Conservation (phyloP, 2,329 filamentous ascomycete genomes). For the Pyrenophora graminea region DNA sequence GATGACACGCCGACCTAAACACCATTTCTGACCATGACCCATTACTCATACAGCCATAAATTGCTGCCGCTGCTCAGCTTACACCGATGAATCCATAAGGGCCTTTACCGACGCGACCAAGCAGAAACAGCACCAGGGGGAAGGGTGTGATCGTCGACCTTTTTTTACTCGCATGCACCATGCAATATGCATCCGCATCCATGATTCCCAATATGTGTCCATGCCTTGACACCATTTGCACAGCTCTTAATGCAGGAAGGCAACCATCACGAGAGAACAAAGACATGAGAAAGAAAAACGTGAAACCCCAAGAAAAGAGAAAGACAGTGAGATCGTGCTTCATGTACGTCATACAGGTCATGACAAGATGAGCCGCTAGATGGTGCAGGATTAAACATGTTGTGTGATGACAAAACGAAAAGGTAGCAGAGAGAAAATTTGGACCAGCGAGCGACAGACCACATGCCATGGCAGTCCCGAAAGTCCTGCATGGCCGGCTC, state of each 20-base stretch:
- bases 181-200: conserved; percentile 34
- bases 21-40: conserved; percentile 29
- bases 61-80: conserved; percentile 11
- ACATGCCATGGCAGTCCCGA: not conserved
- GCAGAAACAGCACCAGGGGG: conserved; percentile 29
- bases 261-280: conserved; percentile 12
- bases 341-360: conserved; percentile 32
- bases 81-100: conserved; percentile 5
- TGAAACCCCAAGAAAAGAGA: not conserved
- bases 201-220: conserved; percentile 17
- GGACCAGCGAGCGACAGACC: conserved; percentile 5
- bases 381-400: conserved; percentile 37
- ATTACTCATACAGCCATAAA: conserved; percentile 38
- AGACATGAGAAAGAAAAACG: conserved; percentile 4
- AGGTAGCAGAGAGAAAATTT: conserved; percentile 3
- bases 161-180: conserved; percentile 39
- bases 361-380: conserved; percentile 24
- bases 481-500: conserved; percentile 5
- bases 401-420: conserved; percentile 19
- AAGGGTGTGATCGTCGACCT: conserved; percentile 31
- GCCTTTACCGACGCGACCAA: conserved; percentile 1
- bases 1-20: conserved; percentile 6
- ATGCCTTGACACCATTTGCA: conserved; percentile 28
- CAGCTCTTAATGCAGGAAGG: conserved; percentile 20
- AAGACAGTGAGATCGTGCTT: conserved; percentile 24